These are phyloP conservation scores for Pseudogymnoascus sp. DNA, from an alignment of 2,329 filamentous ascomycete species.

Conservation along the genomic window DNA sequence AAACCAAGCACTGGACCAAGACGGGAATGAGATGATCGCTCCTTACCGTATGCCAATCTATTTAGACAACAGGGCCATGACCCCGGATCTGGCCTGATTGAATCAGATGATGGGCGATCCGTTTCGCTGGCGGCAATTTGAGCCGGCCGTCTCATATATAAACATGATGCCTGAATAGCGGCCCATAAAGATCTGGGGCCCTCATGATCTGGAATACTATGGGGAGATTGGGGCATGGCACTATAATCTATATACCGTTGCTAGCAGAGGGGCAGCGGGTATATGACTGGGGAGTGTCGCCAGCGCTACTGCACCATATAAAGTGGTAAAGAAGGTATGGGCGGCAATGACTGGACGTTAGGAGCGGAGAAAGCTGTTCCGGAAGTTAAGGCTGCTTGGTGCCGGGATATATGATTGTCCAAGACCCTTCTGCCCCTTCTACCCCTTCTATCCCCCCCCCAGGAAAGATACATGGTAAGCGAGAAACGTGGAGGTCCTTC, in stretches of 20 bases:
- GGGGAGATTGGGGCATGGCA: not conserved
- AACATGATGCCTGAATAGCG: not conserved
- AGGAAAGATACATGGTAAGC: not conserved
- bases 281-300: not conserved
- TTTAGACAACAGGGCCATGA: not conserved
- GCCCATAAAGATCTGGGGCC: not conserved
- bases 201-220: not conserved
- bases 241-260: not conserved
- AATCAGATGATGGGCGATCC: constrained; percentile 1
- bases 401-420: not conserved
- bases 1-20: not conserved
- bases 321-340: not conserved
- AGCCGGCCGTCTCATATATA: constrained; percentile 1
- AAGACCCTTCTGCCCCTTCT: not conserved
- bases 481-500: not conserved
- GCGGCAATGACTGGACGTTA: not conserved
- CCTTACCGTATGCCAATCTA: not conserved
- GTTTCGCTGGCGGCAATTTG: not conserved
- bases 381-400: not conserved
- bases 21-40: not conserved
- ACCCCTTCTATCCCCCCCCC: too few relatives aligned
- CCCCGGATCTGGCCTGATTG: not conserved
- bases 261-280: not conserved
- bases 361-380: not conserved
- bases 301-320: not conserved